Evolutionary conservation across 148 eudicot genomes (phyloP).

Genomic region (Nepenthes gracilis): DNA sequence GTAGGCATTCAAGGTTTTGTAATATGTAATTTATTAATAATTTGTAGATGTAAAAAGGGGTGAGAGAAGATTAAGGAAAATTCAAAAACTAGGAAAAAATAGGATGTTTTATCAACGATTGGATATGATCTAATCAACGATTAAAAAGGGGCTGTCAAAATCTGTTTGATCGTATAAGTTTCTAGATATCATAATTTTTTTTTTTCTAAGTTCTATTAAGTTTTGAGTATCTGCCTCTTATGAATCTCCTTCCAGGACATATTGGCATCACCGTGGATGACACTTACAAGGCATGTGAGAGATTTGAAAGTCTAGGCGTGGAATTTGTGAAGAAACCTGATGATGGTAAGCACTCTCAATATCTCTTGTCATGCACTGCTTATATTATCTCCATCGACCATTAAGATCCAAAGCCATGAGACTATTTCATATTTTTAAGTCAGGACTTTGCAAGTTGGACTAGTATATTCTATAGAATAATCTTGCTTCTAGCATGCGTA

Average conservation of each 20-base stretch:
- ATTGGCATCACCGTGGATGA: conserved; percentile 94
- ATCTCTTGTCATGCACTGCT: not conserved
- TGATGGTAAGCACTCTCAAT: conserved; percentile 40
- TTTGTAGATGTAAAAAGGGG: too few relatives aligned
- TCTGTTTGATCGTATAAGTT: not conserved
- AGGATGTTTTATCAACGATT: too few relatives aligned
- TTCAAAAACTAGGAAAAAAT: too few relatives aligned
- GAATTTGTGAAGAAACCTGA: conserved; percentile 85
- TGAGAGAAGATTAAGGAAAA: too few relatives aligned
- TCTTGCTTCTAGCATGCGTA: too few relatives aligned
- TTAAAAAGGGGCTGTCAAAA: too few relatives aligned
- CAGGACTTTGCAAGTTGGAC: too few relatives aligned
- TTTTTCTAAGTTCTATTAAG: not conserved
- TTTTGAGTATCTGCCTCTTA: not conserved
- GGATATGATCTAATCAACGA: too few relatives aligned
- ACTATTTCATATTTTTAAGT: not conserved
- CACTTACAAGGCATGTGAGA: conserved; percentile 75
- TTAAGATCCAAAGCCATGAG: not conserved
- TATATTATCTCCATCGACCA: not conserved
- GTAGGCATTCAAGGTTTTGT: too few relatives aligned
- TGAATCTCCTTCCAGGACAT: conserved; percentile 50
- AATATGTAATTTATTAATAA: too few relatives aligned
- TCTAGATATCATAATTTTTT: not conserved
- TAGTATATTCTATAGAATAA: too few relatives aligned
- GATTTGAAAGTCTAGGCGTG: conserved; percentile 71